Percentiles rank a stretch among this genome's conserved stretches.
Conservation (phyloP, 139 green algal genomes). For the Chlorella sp. region DNA sequence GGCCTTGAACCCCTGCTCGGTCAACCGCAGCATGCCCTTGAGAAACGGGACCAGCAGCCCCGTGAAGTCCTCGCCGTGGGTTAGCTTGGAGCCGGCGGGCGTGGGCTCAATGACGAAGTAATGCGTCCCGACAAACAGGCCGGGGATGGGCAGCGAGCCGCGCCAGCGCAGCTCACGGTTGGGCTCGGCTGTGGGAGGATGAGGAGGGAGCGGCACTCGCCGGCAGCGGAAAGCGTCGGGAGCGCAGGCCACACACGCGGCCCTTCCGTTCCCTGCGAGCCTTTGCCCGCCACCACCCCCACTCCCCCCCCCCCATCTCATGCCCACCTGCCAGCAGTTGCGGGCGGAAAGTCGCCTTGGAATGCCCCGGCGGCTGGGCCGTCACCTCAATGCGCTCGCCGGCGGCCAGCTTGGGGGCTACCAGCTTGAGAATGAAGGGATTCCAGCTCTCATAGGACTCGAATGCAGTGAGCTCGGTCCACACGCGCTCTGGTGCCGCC, state of each 20-base stretch:
- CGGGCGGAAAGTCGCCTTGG: not conserved
- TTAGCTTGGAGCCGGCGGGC: not conserved
- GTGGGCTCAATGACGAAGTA: not conserved
- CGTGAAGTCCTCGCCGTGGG: slow-evolving; percentile 9
- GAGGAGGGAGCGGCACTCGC: not conserved
- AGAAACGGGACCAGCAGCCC: slow-evolving; percentile 7
- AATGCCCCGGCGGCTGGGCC: not conserved
- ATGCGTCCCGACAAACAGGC: slow-evolving; percentile 5
- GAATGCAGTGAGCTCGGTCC: not conserved
- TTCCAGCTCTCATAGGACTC: not conserved
- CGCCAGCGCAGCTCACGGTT: slow-evolving; percentile 2
- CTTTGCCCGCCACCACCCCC: not conserved
- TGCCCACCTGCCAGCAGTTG: not conserved
- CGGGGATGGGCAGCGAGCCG: not conserved
- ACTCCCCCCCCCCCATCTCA: not conserved
- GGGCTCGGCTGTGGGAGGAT: not conserved
- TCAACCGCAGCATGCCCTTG: not conserved
- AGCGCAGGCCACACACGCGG: not conserved
- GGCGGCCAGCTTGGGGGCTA: not conserved
- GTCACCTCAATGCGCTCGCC: not conserved
- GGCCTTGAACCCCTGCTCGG: slow-evolving; percentile 2
- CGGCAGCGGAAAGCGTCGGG: not conserved
- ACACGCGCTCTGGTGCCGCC: not conserved
- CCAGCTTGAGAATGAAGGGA: not conserved
- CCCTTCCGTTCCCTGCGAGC: too few species aligned